These are phyloP conservation scores for Saturnispora dispora DNA, from an alignment of 805 yeast genomes.

Conservation along the genomic window DNA sequence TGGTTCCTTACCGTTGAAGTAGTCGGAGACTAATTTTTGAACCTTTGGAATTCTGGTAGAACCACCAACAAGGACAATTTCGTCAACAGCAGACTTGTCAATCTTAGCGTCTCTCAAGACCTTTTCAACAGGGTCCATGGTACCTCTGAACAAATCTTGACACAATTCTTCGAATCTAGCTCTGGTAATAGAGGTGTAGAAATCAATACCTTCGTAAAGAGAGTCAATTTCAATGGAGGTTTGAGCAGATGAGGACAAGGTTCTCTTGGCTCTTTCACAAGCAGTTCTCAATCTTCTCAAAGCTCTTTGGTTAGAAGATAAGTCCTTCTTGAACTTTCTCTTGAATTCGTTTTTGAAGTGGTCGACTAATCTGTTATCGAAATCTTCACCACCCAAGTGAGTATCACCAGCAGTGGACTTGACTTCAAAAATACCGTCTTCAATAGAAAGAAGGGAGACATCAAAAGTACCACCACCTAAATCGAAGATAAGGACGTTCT, in stretches of 20 bases:
- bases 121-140: conserved; percentile 91
- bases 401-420: conserved; percentile 79
- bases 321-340: conserved; percentile 95
- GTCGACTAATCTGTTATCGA: conserved; percentile 72
- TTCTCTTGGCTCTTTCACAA: conserved; percentile 99
- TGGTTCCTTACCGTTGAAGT: conserved; percentile 96
- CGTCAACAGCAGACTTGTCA: conserved; percentile 85
- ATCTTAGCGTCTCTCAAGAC: conserved; percentile 84
- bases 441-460: conserved; percentile 68
- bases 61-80: conserved; percentile 95
- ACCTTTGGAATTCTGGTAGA: conserved; percentile 97
- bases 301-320: conserved; percentile 90
- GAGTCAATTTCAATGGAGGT: conserved; percentile 94
- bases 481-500: conserved; percentile 55
- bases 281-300: conserved; percentile 98
- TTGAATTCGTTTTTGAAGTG: conserved; percentile 92
- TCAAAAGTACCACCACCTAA: conserved; percentile 85
- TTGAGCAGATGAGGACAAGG: conserved; percentile 91
- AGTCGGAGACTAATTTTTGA: conserved; percentile 90
- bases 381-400: conserved; percentile 81
- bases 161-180: conserved; percentile 97
- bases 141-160: conserved; percentile 88
- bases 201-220: conserved; percentile 88
- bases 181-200: conserved; percentile 92
- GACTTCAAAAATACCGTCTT: conserved; percentile 74